Base-by-base conservation (phyloP, 73 alveolate species). In the Paramecium sonneborni region DNA sequence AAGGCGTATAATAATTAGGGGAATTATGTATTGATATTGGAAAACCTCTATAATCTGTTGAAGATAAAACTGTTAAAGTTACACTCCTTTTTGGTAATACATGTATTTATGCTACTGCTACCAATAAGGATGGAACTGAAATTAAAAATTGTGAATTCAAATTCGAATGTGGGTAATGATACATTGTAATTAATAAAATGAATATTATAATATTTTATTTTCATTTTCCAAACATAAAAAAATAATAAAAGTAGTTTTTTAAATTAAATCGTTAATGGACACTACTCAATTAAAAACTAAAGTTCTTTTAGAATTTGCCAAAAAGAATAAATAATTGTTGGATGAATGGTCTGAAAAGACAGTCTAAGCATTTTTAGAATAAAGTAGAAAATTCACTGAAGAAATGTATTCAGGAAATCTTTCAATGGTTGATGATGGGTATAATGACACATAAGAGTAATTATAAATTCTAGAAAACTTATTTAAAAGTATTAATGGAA, bases 1-100 rank as follows among this genome's bases (percentile, higher is more conserved):
- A 97, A 18, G 95, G 97, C 1, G 99, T 98, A 3, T 93, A 95
- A 57, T 94, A 98, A 85, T 93, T 98, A 15, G 99, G 99, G 21
- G 99, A 98, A 85, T 96, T 98, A 70, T 93, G 98, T 74, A 98
- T 98, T 8, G 99, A 98, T 93, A 97, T 98, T 79, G 99, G 99
- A 62, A 95, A 98, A 90, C 98, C 99, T 23, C 94, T 96, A 72
- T 95, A 97, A 93, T 93, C 98, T 14, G 99, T 97, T n/a, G 99
- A 97, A 38, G 99, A 98, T 94, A 98, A 98, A 90, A 98, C 99
- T 14, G 99, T 98, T 1, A 98, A 97, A 84, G 99, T 98, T n/a
- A 98, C 99, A 57, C 93, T 98, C 57, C 74, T 96, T 23, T 98
- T 98, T 92, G 99, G 99, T 3, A 97, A 97, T 74, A 98, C 99